Conservation (phyloP, 257 asterid species). For the Solanum chiquidenum region DNA sequence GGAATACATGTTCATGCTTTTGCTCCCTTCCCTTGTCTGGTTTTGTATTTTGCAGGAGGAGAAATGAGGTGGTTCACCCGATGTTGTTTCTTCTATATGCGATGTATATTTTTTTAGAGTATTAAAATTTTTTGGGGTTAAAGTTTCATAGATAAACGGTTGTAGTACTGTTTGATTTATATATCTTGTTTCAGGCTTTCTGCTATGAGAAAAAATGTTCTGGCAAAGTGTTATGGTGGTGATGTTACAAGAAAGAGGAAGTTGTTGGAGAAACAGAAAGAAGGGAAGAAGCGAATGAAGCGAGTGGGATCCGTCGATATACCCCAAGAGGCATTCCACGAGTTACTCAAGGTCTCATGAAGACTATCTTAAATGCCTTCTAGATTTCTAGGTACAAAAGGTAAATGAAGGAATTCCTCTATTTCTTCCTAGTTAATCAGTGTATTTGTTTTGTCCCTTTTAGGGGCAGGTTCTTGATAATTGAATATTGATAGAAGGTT, state of each 20-base stretch:
- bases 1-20: background rate
- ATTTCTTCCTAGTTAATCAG: background rate
- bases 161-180: background rate
- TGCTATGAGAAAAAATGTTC: conserved; percentile 94
- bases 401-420: background rate
- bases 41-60: background rate
- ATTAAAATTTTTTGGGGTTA: background rate
- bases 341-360: conserved; percentile 77
- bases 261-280: conserved; percentile 89
- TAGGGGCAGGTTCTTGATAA: background rate
- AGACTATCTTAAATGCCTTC: background rate
- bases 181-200: conserved; percentile 37
- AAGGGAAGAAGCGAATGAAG: conserved; percentile 98
- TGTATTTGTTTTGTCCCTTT: background rate
- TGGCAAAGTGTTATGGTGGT: conserved; percentile 95
- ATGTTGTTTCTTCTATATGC: background rate
- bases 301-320: conserved; percentile 94
- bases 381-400: background rate
- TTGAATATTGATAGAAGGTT: background rate
- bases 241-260: conserved; percentile 78
- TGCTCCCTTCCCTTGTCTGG: background rate
- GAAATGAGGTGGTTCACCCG: background rate
- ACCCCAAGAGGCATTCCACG: conserved; percentile 95
- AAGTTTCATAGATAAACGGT: background rate
- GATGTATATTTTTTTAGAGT: too few relatives aligned